phyloP scores from a whole-genome alignment of 306 rosid genomes.

The Sophora flavescens region DNA sequence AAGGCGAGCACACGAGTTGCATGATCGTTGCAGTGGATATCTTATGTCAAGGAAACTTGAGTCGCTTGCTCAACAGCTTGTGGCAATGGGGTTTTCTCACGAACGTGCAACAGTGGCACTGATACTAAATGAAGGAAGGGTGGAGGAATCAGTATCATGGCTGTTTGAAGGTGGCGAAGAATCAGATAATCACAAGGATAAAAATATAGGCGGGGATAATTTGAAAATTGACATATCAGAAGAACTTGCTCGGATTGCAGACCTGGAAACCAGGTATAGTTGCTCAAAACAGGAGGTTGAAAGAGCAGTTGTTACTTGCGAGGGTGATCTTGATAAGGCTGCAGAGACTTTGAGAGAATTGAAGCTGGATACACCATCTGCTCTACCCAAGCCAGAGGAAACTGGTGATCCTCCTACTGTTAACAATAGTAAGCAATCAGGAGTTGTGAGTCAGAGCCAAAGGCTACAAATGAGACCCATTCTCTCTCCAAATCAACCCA shows the following conservation, averaged over 20 bases:
- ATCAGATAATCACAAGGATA: constrained; percentile 54
- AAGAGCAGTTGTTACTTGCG: constrained; percentile 80
- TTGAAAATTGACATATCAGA: constrained; percentile 92
- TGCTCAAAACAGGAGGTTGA: constrained; percentile 91
- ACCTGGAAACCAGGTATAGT: constrained; percentile 60
- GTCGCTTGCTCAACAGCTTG: constrained; percentile 85
- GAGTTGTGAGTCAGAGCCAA: constrained; percentile 51
- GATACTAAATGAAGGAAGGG: constrained; percentile 82
- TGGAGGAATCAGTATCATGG: constrained; percentile 89
- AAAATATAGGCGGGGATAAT: constrained; percentile 53
- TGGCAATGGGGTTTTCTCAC: constrained; percentile 85
- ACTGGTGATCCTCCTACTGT: constrained; percentile 65
- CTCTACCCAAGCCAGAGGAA: constrained; percentile 72
- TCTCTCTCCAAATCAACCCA: constrained; percentile 61
- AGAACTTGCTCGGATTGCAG: constrained; percentile 76
- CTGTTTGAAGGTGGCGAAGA: constrained; percentile 79
- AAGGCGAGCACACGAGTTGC: constrained; percentile 89
- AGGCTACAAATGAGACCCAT: constrained; percentile 61
- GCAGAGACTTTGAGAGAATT: constrained; percentile 68
- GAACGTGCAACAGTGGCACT: constrained; percentile 84
- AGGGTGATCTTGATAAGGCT: constrained; percentile 90
- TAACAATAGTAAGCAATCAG: constrained; percentile 61
- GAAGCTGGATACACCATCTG: constrained; percentile 65
- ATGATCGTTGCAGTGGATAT: constrained; percentile 81
- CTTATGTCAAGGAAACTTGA: constrained; percentile 93